These are phyloP conservation scores for Remersonia thermophila DNA, from an alignment of 2,329 filamentous ascomycete genomes.

Conservation along the genomic window DNA sequence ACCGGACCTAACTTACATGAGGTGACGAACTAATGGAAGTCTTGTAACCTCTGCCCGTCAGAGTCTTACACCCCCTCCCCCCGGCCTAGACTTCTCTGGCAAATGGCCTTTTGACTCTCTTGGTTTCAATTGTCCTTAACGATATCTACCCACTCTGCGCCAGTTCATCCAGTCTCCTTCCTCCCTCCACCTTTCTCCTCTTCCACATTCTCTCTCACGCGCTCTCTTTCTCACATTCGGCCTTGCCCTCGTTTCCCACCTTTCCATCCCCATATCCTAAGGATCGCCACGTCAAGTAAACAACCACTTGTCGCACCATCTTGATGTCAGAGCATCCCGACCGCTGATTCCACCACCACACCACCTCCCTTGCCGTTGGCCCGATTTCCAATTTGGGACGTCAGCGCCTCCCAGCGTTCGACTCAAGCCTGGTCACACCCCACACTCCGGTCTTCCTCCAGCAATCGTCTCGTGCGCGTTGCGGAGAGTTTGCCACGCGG, in stretches of 20 bases:
- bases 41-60: not conserved
- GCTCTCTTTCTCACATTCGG: conserved; percentile 2
- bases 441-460: no score
- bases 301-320: no score
- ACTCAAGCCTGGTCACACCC: no score
- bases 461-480: not conserved
- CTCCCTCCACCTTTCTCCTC: conserved; percentile 7
- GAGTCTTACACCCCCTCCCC: no score
- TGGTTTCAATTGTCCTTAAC: conserved; percentile 12
- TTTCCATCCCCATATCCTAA: not conserved
- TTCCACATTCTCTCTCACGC: conserved; percentile 4
- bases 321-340: no score
- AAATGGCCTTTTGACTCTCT: conserved; percentile 10
- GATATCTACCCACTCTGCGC: conserved; percentile 6
- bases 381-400: no score
- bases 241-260: not conserved
- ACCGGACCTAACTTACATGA: no score
- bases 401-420: no score
- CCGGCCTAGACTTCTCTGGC: conserved; percentile 1
- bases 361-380: no score
- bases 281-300: no score
- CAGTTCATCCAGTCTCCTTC: conserved; percentile 1
- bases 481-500: no score
- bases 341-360: no score
- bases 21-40: conserved; percentile 1